Base-by-base conservation (phyloP, 495 filamentous ascomycete species). In the Podospora pseudocomata region DNA sequence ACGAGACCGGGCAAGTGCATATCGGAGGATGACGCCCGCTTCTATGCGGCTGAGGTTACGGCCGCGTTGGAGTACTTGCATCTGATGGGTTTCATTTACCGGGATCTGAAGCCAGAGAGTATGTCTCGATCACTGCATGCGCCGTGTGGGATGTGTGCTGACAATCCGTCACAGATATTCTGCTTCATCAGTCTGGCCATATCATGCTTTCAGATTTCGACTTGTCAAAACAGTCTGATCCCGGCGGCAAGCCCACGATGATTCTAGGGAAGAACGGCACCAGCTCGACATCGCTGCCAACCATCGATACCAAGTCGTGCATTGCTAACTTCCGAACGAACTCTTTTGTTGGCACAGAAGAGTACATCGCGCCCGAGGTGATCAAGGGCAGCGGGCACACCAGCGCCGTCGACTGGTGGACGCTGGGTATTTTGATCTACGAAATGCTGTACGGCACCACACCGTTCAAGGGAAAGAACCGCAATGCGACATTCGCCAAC, bases 141-240 rank as follows among this genome's bases (percentile, higher is more conserved):
- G 39, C 39, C 39, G 9, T 32, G 39, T 49, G 7, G 13, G 39
- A 49, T 16, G 9, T 49, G 7, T 1, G 13, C 39, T 49, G 15
- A 49, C 13, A 13, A 16, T 2, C 39, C 5, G 69, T 28, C 39
- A 20, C 30, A 97, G 94, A 99, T 73, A 99, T 99, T 74, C 88
- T 99, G 7, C 88, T 99, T 2, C 95, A 99, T 76, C 95, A 99
- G 78, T 97, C 94, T 18, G 95, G 95, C 44, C 95, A 99, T 76
- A 99, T 99, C 75, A 99, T 99, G 95, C 86, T 99, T 77, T 98
- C 96, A 56, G 95, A 99, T 80, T 99, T 99, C 76, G 95, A 99
- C 78, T 85, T 99, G 19, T 97, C 93, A 2, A 99, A 99, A 75
- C 95, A 99, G 77, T 99, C 95, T 6, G 96, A 95, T 64, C 90